These are phyloP conservation scores for Castanea mollissima DNA, from an alignment of 306 rosid genomes.

Conservation along the genomic window DNA sequence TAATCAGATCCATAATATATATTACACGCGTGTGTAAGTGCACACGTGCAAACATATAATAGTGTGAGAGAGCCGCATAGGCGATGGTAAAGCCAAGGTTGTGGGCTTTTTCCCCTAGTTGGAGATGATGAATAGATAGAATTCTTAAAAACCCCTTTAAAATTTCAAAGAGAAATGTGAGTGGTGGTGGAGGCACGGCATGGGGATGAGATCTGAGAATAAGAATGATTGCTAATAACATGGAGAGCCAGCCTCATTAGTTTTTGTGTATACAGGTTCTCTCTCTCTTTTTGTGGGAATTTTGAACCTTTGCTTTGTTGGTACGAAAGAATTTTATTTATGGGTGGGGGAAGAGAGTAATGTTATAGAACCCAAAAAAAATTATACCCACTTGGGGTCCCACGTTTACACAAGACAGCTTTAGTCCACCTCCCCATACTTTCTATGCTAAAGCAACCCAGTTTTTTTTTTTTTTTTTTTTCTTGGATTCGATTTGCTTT, in stretches of 20 bases:
- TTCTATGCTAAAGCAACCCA: constrained; percentile 26
- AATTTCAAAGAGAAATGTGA: no score
- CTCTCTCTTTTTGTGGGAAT: constrained; percentile 11
- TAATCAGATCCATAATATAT: no score
- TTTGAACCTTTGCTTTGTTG: constrained; percentile 55
- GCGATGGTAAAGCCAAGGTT: no score
- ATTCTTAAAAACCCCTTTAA: no score
- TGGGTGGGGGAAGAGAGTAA: constrained; percentile 10
- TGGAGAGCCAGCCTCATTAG: constrained; percentile 7
- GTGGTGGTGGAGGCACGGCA: constrained; percentile 5
- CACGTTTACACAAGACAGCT: constrained; percentile 43
- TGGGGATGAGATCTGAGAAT: constrained; percentile 20
- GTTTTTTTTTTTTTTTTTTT: not conserved
- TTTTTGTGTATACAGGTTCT: constrained; percentile 4
- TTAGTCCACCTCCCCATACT: constrained; percentile 33
- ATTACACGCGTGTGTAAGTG: no score
- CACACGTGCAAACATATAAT: no score
- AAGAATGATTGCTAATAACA: constrained; percentile 35
- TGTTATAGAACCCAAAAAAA: constrained; percentile 10
- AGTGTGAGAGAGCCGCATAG: no score
- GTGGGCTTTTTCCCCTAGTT: no score
- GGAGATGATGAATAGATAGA: no score
- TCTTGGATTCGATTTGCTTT: constrained; percentile 60
- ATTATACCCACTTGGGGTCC: constrained; percentile 31
- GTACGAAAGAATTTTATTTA: constrained; percentile 41